A percentile compares a stretch with the other conserved stretches of the same genome.
Evolutionary conservation across 225 moss, liverwort and hornwort genomes (phyloP).

Genomic region (Straminergon stramineum): DNA sequence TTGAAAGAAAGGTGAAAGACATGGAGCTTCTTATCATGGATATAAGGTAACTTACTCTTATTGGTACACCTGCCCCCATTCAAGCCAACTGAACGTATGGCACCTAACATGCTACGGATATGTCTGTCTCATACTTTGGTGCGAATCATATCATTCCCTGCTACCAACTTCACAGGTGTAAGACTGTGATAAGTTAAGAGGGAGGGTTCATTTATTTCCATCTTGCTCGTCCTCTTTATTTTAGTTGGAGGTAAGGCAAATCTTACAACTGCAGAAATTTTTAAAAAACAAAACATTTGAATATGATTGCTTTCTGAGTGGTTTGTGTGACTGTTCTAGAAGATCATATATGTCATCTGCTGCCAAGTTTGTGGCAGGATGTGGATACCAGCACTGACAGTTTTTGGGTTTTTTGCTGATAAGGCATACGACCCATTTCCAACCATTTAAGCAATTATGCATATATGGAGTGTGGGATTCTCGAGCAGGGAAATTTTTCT

Average conservation of each 20-base stretch:
- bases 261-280: not conserved
- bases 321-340: not conserved
- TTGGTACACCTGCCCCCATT: not conserved
- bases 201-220: not conserved
- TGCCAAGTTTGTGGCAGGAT: not conserved
- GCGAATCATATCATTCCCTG: not conserved
- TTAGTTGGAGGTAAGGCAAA: not conserved
- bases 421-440: no score
- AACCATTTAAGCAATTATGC: no score
- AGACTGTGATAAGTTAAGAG: not conserved
- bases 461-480: no score
- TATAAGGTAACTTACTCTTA: not conserved
- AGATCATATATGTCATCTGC: not conserved
- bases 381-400: not conserved
- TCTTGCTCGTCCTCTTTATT: not conserved
- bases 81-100: not conserved
- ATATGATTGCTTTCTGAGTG: not conserved
- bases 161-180: not conserved
- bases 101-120: not conserved
- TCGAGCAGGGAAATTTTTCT: no score
- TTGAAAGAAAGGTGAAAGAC: no score
- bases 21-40: no score
- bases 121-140: not conserved
- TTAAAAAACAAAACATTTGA: not conserved
- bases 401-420: not conserved